Conservation (phyloP, 2,329 filamentous ascomycete genomes). For the Claviceps sorghi region DNA sequence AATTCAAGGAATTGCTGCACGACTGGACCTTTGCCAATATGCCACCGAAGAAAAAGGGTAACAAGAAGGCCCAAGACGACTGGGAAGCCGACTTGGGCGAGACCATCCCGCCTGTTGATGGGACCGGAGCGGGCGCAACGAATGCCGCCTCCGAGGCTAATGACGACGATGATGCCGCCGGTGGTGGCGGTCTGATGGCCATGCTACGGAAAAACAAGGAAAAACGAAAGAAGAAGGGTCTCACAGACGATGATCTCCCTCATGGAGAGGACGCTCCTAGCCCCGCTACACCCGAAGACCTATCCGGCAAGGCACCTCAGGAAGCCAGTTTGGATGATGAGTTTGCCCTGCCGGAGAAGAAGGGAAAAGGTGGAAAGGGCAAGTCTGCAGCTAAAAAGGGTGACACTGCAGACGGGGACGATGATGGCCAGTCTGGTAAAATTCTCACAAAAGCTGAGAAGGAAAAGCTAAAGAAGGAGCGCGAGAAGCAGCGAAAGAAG, state of each 20-base stretch:
- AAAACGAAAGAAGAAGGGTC: constrained; percentile 83
- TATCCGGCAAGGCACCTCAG: constrained; percentile 52
- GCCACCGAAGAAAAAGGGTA: constrained; percentile 87
- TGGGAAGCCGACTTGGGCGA: constrained; percentile 93
- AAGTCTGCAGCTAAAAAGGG: constrained; percentile 28
- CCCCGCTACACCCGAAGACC: constrained; percentile 20
- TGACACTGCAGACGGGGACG: constrained; percentile 36
- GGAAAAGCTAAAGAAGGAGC: constrained; percentile 94
- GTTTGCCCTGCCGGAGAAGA: constrained; percentile 69
- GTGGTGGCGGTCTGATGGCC: constrained; percentile 62
- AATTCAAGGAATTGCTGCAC: background rate
- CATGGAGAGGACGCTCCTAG: constrained; percentile 45
- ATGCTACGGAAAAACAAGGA: constrained; percentile 68
- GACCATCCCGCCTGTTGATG: constrained; percentile 43
- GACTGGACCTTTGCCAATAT: constrained; percentile 35
- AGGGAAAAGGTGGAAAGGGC: constrained; percentile 44
- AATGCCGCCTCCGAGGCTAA: constrained; percentile 31
- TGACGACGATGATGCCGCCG: constrained; percentile 37
- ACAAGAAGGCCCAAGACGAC: constrained; percentile 73
- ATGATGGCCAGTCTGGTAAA: constrained; percentile 42
- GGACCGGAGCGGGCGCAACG: constrained; percentile 30
- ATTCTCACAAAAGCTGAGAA: constrained; percentile 97
- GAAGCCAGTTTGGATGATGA: constrained; percentile 78
- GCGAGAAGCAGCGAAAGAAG: constrained; percentile 97
- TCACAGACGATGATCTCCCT: constrained; percentile 51